phyloP scores from a whole-genome alignment of 352 stramenopile species.

The Pythium dissimile region DNA sequence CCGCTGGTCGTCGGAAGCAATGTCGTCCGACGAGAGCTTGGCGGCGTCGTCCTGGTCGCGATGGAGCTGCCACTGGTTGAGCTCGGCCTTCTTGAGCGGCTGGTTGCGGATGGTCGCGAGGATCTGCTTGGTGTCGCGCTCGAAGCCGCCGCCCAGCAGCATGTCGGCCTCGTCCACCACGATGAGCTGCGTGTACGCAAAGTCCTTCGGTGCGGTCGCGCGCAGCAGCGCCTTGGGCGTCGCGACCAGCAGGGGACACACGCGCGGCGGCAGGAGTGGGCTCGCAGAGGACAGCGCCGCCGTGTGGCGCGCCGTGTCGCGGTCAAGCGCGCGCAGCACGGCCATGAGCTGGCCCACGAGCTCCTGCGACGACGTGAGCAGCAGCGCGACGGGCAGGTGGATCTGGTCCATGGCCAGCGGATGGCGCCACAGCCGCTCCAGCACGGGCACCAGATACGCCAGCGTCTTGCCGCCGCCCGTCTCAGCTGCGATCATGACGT shows the following conservation, averaged over 20 bases:
- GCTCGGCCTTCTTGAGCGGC: slow-evolving; percentile 35
- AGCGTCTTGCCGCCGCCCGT: slow-evolving; percentile 96
- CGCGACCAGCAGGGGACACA: slow-evolving; percentile 54
- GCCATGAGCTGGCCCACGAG: slow-evolving; percentile 69
- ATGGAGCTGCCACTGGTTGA: slow-evolving; percentile 35
- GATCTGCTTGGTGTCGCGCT: slow-evolving; percentile 80
- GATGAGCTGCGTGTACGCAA: slow-evolving; percentile 71
- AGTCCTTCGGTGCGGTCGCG: slow-evolving; percentile 59
- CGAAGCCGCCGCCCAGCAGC: slow-evolving; percentile 68
- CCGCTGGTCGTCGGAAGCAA: slow-evolving; percentile 26
- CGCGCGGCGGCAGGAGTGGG: slow-evolving; percentile 36
- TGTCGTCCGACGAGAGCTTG: slow-evolving; percentile 17
- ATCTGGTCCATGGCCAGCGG: slow-evolving; percentile 33
- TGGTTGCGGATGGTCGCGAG: slow-evolving; percentile 79
- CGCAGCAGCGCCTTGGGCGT: slow-evolving; percentile 64
- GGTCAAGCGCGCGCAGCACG: slow-evolving; percentile 41
- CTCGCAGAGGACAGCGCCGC: slow-evolving; percentile 54
- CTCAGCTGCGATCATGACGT: slow-evolving; percentile 93
- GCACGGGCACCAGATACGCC: slow-evolving; percentile 92
- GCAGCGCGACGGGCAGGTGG: slow-evolving; percentile 51
- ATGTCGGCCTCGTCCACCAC: slow-evolving; percentile 83
- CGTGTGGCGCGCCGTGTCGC: slow-evolving; percentile 32
- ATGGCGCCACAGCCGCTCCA: slow-evolving; percentile 54
- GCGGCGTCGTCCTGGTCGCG: not conserved
- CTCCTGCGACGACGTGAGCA: slow-evolving; percentile 87